Conservation (phyloP, 2,329 filamentous ascomycete genomes). For the Colletotrichum brevisporum region DNA sequence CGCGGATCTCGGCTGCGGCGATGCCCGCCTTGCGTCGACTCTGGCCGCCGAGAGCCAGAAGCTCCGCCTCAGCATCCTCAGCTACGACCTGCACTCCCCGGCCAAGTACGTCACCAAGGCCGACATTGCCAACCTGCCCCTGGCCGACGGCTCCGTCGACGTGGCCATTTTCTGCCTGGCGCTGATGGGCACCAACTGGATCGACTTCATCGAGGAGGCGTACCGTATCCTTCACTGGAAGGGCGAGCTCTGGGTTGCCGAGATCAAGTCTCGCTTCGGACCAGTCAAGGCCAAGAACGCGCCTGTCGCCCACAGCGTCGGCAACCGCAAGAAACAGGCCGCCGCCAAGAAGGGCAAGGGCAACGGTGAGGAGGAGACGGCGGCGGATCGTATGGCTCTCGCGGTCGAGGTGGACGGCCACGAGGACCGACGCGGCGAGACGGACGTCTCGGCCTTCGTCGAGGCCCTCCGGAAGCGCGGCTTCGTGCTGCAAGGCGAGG, state of each 20-base stretch:
- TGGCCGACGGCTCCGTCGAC: constrained; percentile 82
- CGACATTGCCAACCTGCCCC: constrained; percentile 87
- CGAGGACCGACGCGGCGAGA: constrained; percentile 77
- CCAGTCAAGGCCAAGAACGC: constrained; percentile 52
- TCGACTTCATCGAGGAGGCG: constrained; percentile 95
- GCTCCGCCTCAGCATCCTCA: constrained; percentile 81
- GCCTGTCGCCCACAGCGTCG: constrained; percentile 78
- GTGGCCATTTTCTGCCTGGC: constrained; percentile 95
- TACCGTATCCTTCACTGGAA: constrained; percentile 93
- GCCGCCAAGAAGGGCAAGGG: constrained; percentile 62
- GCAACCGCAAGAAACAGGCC: constrained; percentile 71
- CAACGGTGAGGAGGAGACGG: constrained; percentile 55
- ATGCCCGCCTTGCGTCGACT: constrained; percentile 82
- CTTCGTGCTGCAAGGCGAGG: constrained; percentile 82
- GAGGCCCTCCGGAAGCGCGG: constrained; percentile 85
- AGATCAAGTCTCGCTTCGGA: constrained; percentile 95
- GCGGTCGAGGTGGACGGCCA: constrained; percentile 80
- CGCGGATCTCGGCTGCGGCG: constrained; percentile 93
- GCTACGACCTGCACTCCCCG: constrained; percentile 88
- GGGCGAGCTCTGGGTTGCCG: constrained; percentile 96
- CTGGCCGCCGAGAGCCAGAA: constrained; percentile 75
- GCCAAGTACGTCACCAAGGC: constrained; percentile 85
- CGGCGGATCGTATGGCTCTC: constrained; percentile 66
- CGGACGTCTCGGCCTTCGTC: constrained; percentile 89
- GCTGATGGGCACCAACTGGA: constrained; percentile 99